These are phyloP conservation scores for Solanum aculeatissimum DNA, from an alignment of 305 asterid genomes.

Conservation along the genomic window DNA sequence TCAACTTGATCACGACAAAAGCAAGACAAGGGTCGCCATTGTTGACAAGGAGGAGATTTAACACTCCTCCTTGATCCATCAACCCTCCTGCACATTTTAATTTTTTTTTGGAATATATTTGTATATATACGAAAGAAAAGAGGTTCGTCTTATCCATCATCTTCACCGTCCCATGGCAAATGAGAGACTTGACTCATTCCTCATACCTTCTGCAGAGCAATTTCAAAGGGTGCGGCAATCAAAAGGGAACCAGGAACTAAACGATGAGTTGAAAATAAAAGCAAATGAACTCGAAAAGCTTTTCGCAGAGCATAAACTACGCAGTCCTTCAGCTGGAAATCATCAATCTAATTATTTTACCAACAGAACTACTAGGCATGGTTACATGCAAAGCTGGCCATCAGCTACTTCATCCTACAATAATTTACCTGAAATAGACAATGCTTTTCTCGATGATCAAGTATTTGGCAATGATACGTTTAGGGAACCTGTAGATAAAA, in stretches of 20 bases:
- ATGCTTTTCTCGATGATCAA: conserved; percentile 12
- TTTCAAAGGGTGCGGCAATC: conserved; percentile 53
- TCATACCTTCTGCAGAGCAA: conserved; percentile 43
- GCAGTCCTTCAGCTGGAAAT: conserved; percentile 45
- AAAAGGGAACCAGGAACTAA: conserved; percentile 78
- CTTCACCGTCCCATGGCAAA: conserved; percentile 2
- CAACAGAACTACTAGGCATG: conserved; percentile 30
- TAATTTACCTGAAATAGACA: conserved; percentile 18
- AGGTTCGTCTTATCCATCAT: neutral
- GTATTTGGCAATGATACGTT: conserved; percentile 14
- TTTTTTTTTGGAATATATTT: neutral
- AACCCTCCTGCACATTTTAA: neutral
- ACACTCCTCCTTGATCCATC: neutral
- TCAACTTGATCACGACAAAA: conserved; percentile 23
- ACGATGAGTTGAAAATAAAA: conserved; percentile 71
- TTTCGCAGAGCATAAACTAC: conserved; percentile 73
- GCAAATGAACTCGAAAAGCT: conserved; percentile 89
- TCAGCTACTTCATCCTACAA: conserved; percentile 22
- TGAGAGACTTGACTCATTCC: conserved; percentile 28
- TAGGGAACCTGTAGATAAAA: conserved; percentile 17
- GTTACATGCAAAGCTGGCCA: conserved; percentile 33
- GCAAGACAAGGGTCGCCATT: conserved; percentile 9
- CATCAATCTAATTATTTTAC: conserved; percentile 45
- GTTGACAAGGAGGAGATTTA: conserved; percentile 29
- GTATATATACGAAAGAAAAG: too few species aligned